Percentiles rank a stretch among this genome's conserved stretches.
Conservation (phyloP, 179 eudicot genomes). For the Kewa caespitosa region DNA sequence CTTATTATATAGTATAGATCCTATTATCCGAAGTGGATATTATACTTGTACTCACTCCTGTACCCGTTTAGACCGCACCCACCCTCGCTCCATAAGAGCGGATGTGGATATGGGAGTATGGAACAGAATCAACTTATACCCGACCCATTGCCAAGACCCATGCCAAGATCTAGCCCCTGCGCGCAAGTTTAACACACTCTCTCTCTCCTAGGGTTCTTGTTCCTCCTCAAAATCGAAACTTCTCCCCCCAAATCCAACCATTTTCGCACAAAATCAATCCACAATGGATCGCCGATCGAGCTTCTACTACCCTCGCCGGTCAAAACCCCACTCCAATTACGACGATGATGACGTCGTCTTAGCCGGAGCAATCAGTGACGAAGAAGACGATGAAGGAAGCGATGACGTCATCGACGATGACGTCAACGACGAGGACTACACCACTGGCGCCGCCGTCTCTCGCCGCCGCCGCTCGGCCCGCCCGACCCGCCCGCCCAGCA, state of each 20-base stretch:
- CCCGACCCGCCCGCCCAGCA: conserved; percentile 48
- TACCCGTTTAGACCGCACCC: too few species aligned
- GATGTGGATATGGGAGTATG: too few species aligned
- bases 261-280: background rate
- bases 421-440: conserved; percentile 42
- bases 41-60: too few species aligned
- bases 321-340: conserved; percentile 30
- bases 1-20: too few species aligned
- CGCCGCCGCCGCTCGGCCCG: conserved; percentile 32
- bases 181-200: conserved; percentile 1
- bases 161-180: too few species aligned
- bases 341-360: conserved; percentile 37
- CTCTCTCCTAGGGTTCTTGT: conserved; percentile 36
- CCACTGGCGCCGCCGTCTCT: conserved; percentile 22
- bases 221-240: background rate
- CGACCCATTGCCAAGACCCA: too few species aligned
- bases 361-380: conserved; percentile 18
- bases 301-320: conserved; percentile 31
- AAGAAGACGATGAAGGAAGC: conserved; percentile 35
- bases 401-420: conserved; percentile 30
- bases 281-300: conserved; percentile 38
- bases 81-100: too few species aligned
- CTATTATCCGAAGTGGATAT: too few species aligned
- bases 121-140: too few species aligned
- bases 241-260: background rate